Base-by-base conservation (phyloP, 2,329 filamentous ascomycete genomes). In the Fusarium marasasianum region DNA sequence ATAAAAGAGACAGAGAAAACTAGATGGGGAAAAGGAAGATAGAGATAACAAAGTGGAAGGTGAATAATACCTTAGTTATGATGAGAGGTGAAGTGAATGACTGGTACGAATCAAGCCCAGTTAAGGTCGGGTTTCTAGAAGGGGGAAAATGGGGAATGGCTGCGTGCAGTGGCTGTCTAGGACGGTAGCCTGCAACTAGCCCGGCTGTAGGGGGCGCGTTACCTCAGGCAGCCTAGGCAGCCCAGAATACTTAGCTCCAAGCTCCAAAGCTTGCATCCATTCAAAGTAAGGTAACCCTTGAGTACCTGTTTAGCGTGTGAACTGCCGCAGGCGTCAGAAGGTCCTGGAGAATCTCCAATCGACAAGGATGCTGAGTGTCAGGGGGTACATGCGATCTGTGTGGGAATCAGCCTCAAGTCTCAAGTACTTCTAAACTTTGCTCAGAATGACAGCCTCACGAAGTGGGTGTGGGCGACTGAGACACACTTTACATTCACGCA, bases 321-420 rank as follows among this genome's bases (percentile, higher is more conserved):
- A 74, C 71, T 74, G 71, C 72, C 71, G 71, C 66, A 72, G 71
- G 62, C 58, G 62, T 68, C 58, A 68, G 71, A 74, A 58, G 71
- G 66, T 56, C 69, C 69, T 73, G 59, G 50, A 50, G 58, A 55
- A 45, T 63, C 58, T 55, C 56, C 53, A 44, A 53, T 33, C 17
- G 37, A 59, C 66, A 65, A 22, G 67, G 67, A 48, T 70, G 17
- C 26, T 24, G 58, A 37, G 45, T 56, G 38, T 43, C 44, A 37
- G 47, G 57, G 58, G 50, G 55, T 58, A 68, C 71, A 68, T 64
- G 35, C 35, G 55, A 60, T 57, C 44, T 73, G 29, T 58, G 71
- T 53, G 57, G 48, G n/a, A 61, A 53, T 61, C 38, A 72, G 62
- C 59, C 71, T 71, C 67, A 62, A 63, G 38, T 24, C 24, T 17